phyloP scores from a whole-genome alignment of 257 asterid species.

The Coffea canephora region DNA sequence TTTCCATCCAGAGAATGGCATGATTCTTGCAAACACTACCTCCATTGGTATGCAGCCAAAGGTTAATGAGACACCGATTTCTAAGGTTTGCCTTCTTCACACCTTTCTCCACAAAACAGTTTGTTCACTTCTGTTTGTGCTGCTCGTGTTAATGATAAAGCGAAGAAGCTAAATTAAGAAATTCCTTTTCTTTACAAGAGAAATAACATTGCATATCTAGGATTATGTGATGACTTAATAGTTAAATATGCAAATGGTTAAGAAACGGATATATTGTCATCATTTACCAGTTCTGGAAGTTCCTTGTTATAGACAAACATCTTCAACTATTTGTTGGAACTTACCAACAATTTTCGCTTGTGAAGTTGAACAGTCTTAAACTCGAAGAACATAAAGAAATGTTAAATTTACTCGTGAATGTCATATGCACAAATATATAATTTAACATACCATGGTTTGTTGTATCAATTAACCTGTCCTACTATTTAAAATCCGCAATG shows the following conservation, averaged over 20 bases:
- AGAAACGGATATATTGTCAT: not conserved
- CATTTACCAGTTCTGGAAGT: not conserved
- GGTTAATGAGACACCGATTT: constrained; percentile 74
- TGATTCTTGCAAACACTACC: constrained; percentile 98
- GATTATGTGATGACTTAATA: not conserved
- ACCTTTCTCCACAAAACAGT: not conserved
- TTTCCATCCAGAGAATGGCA: constrained; percentile 81
- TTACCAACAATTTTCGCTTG: not conserved
- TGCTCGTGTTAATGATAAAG: not conserved
- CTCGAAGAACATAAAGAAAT: not conserved
- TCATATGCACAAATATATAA: not conserved
- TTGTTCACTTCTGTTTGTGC: not conserved
- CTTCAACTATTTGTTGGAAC: not conserved
- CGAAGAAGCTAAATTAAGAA: not conserved
- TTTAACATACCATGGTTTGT: not conserved
- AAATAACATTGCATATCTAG: not conserved
- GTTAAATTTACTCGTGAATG: not conserved
- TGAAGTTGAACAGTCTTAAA: not conserved
- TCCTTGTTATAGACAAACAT: not conserved
- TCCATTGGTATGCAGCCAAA: constrained; percentile 97
- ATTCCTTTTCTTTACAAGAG: not conserved
- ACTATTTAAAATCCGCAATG: not conserved
- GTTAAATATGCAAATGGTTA: not conserved
- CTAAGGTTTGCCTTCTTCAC: constrained; percentile 61
- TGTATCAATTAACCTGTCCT: not conserved